Base-by-base conservation (phyloP, 2,329 filamentous ascomycete species). In the Trichophyton rubrum region DNA sequence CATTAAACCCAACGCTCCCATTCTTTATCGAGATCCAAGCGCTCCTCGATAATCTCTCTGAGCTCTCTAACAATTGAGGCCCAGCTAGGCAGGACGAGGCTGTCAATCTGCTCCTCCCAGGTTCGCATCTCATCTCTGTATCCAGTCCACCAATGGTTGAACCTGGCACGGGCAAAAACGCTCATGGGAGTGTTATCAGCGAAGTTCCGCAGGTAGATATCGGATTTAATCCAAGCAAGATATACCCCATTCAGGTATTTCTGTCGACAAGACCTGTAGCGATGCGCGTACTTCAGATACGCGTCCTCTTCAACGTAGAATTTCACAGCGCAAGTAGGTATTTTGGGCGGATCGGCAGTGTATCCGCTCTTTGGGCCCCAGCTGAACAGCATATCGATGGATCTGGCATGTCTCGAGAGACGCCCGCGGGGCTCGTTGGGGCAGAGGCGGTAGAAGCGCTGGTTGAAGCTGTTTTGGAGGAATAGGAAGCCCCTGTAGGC, bases 401-500 rank as follows among this genome's bases (percentile, higher is more conserved):
- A 68, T 5, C 17, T 41, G 38, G 33, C 22, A 30, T 71, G 70
- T 3, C 63, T 53, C 8, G 61, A 24, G 24, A 59, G 62, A 20
- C 43, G 24, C 1, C 22, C 2, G 3, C 24, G n/a, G 3, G 63
- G 15, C 4, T 27, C 45, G 0, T n/a, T 13, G 3, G 68, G 66
- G 35, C 71, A 72, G 55, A 73, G 63, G 11, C 63, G 63, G 49
- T 64, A 64, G 62, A 66, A 69, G 30, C 69, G 67, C 6, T 62
- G 17, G 13, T 61, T 49, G 60, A 62, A 62, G n/a, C 57, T 15
- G 5, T 55, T 4, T 59, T 67, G 62, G 33, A 72, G 55, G 5
- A 38, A 27, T 40, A 64, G 63, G 51, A 68, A 64, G 6, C 8
- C 9, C 0, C 40, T 40, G 43, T 67, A 62, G 13, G 67, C 64